Percentiles rank a stretch among this genome's conserved stretches.
phyloP scores from a whole-genome alignment of 768 basidiomycete species.

The Gloeophyllum trabeum region DNA sequence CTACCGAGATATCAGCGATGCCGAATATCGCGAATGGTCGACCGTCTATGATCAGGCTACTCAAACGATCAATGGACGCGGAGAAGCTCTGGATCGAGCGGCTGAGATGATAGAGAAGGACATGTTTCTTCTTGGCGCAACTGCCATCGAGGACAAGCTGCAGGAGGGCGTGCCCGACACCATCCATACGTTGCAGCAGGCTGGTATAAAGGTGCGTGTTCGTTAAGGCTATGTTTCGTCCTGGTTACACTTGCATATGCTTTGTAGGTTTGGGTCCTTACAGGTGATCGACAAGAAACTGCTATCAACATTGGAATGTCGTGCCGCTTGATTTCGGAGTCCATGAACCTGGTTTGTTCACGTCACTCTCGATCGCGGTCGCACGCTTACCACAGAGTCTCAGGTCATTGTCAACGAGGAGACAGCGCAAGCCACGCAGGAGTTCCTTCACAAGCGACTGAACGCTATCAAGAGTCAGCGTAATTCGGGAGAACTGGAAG shows the following conservation, averaged over 20 bases:
- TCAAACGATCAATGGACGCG: constrained; percentile 88
- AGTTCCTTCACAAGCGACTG: constrained; percentile 81
- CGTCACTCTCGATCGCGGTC: neutral
- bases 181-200: constrained; percentile 95
- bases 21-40: constrained; percentile 87
- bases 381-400: neutral
- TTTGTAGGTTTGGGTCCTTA: constrained; percentile 86
- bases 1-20: constrained; percentile 82
- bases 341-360: constrained; percentile 82
- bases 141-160: constrained; percentile 96
- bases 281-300: constrained; percentile 96
- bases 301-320: constrained; percentile 99
- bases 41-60: constrained; percentile 86
- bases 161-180: constrained; percentile 98
- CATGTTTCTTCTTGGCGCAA: constrained; percentile 86
- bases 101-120: constrained; percentile 96
- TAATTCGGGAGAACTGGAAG: constrained; percentile 85
- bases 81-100: constrained; percentile 88
- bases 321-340: constrained; percentile 92
- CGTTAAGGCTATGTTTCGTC: neutral
- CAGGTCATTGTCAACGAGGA: constrained; percentile 95
- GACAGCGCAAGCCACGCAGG: constrained; percentile 66
- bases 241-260: neutral
- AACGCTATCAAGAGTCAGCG: constrained; percentile 90
- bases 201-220: constrained; percentile 77